phyloP scores from a whole-genome alignment of 1,284 basidiomycete genomes.

The Apiotrichum porosum region DNA sequence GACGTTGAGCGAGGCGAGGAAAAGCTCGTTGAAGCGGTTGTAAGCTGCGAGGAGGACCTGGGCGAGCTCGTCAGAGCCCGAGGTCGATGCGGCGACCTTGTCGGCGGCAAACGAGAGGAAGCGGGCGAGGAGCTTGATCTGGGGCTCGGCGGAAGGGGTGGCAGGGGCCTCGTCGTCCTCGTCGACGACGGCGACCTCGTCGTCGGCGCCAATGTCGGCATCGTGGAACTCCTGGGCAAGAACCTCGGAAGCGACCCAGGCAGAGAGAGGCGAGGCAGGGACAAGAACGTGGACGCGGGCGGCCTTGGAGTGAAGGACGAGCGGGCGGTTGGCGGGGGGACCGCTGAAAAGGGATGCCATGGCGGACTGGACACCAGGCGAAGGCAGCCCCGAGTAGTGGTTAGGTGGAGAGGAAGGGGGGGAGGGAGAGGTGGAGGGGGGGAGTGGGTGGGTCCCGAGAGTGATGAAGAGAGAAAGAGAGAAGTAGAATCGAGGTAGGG shows the following conservation, averaged over 20 bases:
- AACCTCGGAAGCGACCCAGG: slow-evolving; percentile 81
- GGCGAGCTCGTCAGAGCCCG: slow-evolving; percentile 58
- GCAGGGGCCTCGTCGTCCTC: slow-evolving; percentile 46
- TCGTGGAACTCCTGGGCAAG: slow-evolving; percentile 79
- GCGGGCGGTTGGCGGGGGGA: slow-evolving; percentile 44
- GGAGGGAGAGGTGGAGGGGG: neutral
- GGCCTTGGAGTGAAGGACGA: slow-evolving; percentile 47
- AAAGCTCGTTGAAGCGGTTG: slow-evolving; percentile 70
- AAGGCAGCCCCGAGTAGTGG: slow-evolving; percentile 18
- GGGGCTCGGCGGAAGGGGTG: slow-evolving; percentile 53
- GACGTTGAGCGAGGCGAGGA: slow-evolving; percentile 61
- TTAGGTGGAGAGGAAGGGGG: slow-evolving; percentile 2
- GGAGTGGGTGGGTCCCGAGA: neutral
- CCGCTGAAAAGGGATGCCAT: slow-evolving; percentile 46
- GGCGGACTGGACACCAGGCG: slow-evolving; percentile 17
- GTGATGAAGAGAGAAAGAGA: neutral
- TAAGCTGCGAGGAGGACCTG: slow-evolving; percentile 68
- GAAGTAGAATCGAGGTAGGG: neutral
- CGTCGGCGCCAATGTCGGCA: slow-evolving; percentile 51
- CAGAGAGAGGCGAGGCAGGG: slow-evolving; percentile 64
- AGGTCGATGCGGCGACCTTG: slow-evolving; percentile 55
- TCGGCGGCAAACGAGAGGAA: slow-evolving; percentile 71
- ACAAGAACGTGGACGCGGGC: slow-evolving; percentile 69
- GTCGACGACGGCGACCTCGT: slow-evolving; percentile 21
- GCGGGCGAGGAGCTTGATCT: slow-evolving; percentile 69